A percentile compares a stretch with the other conserved stretches of the same genome.
phyloP scores from a whole-genome alignment of 2,329 filamentous ascomycete species.

The Colletotrichum cuscutae region DNA sequence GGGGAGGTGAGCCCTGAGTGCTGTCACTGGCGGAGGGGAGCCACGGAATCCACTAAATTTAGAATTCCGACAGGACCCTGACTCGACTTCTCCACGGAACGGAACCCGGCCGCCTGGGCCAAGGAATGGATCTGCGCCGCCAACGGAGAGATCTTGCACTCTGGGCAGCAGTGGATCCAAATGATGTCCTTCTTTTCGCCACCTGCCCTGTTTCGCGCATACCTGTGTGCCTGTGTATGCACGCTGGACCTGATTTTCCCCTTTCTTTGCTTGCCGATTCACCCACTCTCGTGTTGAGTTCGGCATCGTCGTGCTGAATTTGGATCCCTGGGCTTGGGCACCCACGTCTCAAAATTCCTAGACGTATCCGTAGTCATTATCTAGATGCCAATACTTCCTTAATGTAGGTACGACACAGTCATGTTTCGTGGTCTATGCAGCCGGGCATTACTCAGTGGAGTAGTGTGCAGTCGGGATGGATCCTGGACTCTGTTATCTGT shows the following conservation, averaged over 20 bases:
- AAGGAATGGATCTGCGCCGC: constrained; percentile 2
- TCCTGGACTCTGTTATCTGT: neutral
- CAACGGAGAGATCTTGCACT: constrained; percentile 9
- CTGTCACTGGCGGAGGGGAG: neutral
- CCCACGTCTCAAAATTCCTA: neutral
- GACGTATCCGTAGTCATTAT: neutral
- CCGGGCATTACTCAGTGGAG: neutral
- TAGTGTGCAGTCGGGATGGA: neutral
- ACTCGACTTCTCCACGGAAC: constrained; percentile 9
- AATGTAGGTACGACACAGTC: neutral
- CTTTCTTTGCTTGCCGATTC: no score
- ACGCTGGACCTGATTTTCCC: neutral
- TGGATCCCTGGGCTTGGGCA: neutral
- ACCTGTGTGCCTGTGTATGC: neutral
- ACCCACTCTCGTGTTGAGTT: neutral
- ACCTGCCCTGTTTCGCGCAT: constrained; percentile 1
- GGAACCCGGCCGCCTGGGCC: constrained; percentile 6
- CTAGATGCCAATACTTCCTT: neutral
- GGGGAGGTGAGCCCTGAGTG: neutral
- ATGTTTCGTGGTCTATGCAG: neutral
- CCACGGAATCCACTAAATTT: constrained; percentile 21
- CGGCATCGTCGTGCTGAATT: neutral
- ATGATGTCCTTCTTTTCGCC: neutral
- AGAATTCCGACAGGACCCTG: neutral
- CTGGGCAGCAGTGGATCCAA: neutral